phyloP scores from a whole-genome alignment of 2,329 filamentous ascomycete genomes.

The Aspergillus pseudoglaucus region DNA sequence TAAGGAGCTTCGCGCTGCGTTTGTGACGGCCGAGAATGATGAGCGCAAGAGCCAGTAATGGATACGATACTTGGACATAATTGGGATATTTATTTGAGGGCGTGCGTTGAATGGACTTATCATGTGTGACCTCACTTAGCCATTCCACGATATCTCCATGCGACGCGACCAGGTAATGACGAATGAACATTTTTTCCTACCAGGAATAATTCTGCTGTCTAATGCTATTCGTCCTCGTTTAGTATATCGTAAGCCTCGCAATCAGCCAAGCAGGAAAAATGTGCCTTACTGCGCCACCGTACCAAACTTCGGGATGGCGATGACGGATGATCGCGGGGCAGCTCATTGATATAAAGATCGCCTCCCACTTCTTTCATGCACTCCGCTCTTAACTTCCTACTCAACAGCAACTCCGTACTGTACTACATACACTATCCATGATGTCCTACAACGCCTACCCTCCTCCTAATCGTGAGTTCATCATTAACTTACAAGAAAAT shows the following conservation, averaged over 20 bases:
- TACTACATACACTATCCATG: not conserved
- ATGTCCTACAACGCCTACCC: slow-evolving; percentile 6
- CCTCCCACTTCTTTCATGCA: not conserved
- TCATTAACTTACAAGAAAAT: not conserved
- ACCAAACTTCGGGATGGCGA: not conserved
- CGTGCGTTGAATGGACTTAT: no score
- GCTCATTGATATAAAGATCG: not conserved
- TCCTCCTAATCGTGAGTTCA: slow-evolving; percentile 1
- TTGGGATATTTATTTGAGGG: no score
- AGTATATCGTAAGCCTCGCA: not conserved
- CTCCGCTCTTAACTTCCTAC: not conserved
- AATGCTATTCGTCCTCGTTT: not conserved
- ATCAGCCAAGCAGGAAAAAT: not conserved
- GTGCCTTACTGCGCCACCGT: slow-evolving; percentile 1
- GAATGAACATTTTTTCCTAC: no score
- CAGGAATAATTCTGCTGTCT: not conserved
- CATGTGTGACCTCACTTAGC: no score
- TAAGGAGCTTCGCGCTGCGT: slow-evolving; percentile 35
- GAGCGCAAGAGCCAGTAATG: slow-evolving; percentile 16
- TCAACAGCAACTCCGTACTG: not conserved
- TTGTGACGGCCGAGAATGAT: slow-evolving; percentile 23
- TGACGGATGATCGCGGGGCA: not conserved
- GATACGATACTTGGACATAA: not conserved
- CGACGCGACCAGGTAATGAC: no score
- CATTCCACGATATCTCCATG: no score